Evolutionary conservation across 2,329 filamentous ascomycete species (phyloP).

Genomic region (Colletotrichum lentis): DNA sequence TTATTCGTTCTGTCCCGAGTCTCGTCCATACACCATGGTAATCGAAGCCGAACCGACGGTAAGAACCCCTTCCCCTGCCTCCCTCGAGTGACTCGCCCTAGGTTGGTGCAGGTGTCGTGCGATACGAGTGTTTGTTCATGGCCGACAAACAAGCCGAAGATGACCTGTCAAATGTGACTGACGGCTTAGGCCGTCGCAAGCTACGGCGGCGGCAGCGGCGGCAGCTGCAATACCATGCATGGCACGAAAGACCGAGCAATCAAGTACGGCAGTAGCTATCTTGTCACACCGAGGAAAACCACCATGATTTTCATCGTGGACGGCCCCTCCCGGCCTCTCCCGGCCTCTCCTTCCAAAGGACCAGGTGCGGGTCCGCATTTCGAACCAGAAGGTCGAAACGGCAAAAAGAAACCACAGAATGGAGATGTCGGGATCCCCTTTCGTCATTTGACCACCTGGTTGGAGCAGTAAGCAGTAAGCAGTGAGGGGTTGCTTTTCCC

Average conservation of each 20-base stretch:
- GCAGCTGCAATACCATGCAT: background rate
- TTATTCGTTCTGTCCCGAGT: background rate
- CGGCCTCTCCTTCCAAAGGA: background rate
- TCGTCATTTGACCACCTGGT: constrained; percentile 10
- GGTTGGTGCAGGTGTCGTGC: constrained; percentile 15
- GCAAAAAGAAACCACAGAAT: constrained; percentile 16
- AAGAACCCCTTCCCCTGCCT: background rate
- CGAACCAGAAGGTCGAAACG: constrained; percentile 19
- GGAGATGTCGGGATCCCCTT: constrained; percentile 8
- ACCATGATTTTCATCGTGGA: constrained; percentile 7
- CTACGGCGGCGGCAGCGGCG: constrained; percentile 17
- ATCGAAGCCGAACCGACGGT: background rate
- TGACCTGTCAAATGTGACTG: constrained; percentile 37
- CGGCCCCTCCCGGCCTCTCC: constrained; percentile 1
- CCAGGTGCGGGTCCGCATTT: constrained; percentile 3
- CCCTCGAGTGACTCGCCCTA: background rate
- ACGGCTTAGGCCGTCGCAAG: constrained; percentile 27
- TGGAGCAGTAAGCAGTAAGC: background rate
- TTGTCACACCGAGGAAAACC: background rate
- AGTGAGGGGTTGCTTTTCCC: constrained; percentile 14
- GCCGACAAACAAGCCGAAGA: constrained; percentile 26
- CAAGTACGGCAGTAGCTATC: constrained; percentile 4
- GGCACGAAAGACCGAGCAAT: background rate
- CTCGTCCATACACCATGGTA: background rate
- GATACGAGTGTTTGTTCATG: constrained; percentile 23